Evolutionary conservation across 768 basidiomycete genomes (phyloP), one percentile per base, ranked within the genome.

Genomic region (Gautieria morchelliformis): DNA sequence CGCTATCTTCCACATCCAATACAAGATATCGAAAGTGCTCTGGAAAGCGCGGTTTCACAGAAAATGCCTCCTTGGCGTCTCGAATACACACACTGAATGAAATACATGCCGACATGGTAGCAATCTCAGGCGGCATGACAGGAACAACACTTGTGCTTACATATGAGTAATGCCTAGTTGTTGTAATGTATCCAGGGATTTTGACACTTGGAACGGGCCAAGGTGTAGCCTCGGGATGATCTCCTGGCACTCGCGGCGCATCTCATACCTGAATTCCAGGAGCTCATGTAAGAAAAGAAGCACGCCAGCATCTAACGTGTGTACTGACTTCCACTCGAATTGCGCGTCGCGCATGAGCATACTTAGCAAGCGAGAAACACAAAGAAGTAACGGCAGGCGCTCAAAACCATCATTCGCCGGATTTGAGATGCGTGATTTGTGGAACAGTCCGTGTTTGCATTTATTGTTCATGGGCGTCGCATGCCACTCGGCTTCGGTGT

Each of bases 241-340:
- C 69, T 93, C 88, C 72, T 96, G 93, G 63, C 90, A 92, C 65
- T 94, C 87, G n/a, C 93, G 76, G 32, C 93, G 79, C 93, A 96
- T 94, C 71, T 95, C 93, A 65, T 96, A 96, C 65, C 88, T 91
- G 46, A 4, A 54, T 30, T 10, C 15, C 20, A 46, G 22, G 17
- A 22, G 27, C 10, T 37, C 35, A 14, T 9, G 9, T 46, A 50
- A 42, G 48, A 14, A 14, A 40, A 30, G 37, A 20, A 11, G 24
- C 44, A 12, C 37, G 27, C 45, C 47, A 44, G 37, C 20, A 20
- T n/a, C n/a, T n/a, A n/a, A n/a, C n/a, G n/a, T n/a, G 27, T 32
- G 58, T 35, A 72, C 78, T 61, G 60, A 84, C 89, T 81, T 82
- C 89, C 90, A 92, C 68, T 93, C 89, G 24, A 89, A 35, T 32